Conservation (phyloP, 495 filamentous ascomycete genomes). For the Penicillium cataractarum region DNA sequence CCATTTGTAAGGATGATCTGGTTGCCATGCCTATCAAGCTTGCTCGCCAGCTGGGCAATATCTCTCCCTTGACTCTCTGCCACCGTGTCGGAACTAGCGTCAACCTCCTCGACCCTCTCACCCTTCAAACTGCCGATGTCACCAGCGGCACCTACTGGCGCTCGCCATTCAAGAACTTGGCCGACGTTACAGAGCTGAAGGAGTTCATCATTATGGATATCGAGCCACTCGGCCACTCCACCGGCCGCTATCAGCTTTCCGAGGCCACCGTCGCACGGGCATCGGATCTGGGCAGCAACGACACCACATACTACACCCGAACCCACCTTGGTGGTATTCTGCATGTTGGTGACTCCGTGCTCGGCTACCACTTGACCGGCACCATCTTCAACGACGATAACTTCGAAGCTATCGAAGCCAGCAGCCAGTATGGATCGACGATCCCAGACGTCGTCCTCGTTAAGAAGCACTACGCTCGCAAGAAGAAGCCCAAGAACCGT, state of each 20-base stretch:
- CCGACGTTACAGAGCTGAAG: conserved; percentile 80
- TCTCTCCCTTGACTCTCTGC: conserved; percentile 79
- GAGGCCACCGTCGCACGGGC: conserved; percentile 87
- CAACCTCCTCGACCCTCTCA: conserved; percentile 87
- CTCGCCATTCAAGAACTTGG: conserved; percentile 77
- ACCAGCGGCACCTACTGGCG: conserved; percentile 84
- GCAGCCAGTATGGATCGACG: conserved; percentile 66
- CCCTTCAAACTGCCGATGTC: conserved; percentile 87
- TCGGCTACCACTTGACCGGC: conserved; percentile 87
- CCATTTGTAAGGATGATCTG: conserved; percentile 95
- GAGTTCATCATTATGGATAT: conserved; percentile 97
- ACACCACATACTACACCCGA: conserved; percentile 80
- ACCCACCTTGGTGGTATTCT: conserved; percentile 90
- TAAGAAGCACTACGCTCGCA: conserved; percentile 91
- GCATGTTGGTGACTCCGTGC: conserved; percentile 85
- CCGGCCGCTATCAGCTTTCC: conserved; percentile 80
- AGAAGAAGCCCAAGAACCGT: conserved; percentile 82
- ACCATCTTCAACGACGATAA: conserved; percentile 88
- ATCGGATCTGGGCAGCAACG: conserved; percentile 85
- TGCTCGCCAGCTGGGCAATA: conserved; percentile 83
- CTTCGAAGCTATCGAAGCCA: conserved; percentile 77
- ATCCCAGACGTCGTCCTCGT: conserved; percentile 94
- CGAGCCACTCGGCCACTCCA: conserved; percentile 71
- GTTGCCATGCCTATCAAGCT: conserved; percentile 89
- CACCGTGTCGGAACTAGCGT: conserved; percentile 86